Evolutionary conservation across 2,329 filamentous ascomycete genomes (phyloP).

Genomic region (Zymoseptoria crescenta): DNA sequence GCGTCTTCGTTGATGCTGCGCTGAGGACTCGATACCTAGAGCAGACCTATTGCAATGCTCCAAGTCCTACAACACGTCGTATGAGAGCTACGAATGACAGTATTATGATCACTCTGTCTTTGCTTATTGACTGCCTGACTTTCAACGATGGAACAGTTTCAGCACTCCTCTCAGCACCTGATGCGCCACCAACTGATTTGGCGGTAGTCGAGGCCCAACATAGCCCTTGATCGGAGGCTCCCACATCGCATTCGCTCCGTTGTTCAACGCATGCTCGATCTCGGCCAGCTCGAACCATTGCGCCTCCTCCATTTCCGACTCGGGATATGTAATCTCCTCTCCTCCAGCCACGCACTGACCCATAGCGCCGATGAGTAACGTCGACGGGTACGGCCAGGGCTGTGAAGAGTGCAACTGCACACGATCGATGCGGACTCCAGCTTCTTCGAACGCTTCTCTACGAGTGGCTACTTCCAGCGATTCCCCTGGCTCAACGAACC

Average conservation of each 20-base stretch:
- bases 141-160: conserved; percentile 10
- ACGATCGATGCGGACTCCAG: conserved; percentile 65
- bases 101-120: background rate
- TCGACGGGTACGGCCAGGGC: conserved; percentile 81
- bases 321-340: conserved; percentile 19
- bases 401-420: conserved; percentile 78
- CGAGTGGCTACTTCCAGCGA: conserved; percentile 77
- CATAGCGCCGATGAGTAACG: conserved; percentile 62
- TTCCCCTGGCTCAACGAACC: conserved; percentile 79
- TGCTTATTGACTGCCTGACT: background rate
- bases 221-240: conserved; percentile 17
- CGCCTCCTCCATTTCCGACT: conserved; percentile 18
- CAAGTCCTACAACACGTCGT: background rate
- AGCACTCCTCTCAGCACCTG: conserved; percentile 15
- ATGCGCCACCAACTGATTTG: conserved; percentile 17
- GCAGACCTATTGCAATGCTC: too few species aligned
- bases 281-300: conserved; percentile 19
- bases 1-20: too few species aligned
- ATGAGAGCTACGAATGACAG: background rate
- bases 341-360: conserved; percentile 16
- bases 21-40: too few species aligned
- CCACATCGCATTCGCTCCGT: conserved; percentile 20
- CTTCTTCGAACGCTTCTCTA: conserved; percentile 80
- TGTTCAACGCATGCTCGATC: conserved; percentile 16
- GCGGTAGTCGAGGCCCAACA: conserved; percentile 16